Conservation (phyloP, 305 asterid genomes). For the Rubia balearica region DNA sequence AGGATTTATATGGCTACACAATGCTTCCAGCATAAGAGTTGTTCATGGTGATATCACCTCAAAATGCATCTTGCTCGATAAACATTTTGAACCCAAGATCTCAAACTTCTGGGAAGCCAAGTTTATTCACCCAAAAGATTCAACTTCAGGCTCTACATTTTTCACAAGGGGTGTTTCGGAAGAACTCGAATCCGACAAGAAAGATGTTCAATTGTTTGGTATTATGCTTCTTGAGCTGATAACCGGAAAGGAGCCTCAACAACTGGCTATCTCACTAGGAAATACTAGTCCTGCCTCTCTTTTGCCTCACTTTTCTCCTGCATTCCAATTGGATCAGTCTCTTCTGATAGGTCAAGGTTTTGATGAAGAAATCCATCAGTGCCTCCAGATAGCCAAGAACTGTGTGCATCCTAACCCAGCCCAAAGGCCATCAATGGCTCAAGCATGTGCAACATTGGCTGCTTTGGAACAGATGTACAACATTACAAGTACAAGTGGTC, state of each 20-base stretch:
- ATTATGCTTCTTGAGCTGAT: conserved; percentile 10
- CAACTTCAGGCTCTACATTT: neutral
- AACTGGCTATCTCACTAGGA: neutral
- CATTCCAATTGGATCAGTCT: neutral
- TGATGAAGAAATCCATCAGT: conserved; percentile 17
- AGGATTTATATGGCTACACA: conserved; percentile 9
- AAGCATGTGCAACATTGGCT: conserved; percentile 19
- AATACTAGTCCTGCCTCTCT: neutral
- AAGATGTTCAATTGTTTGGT: conserved; percentile 3
- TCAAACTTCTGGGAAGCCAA: conserved; percentile 27
- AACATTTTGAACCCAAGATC: conserved; percentile 22
- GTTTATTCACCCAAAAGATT: neutral
- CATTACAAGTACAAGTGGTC: neutral
- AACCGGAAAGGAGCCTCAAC: conserved; percentile 5
- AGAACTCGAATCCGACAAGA: neutral
- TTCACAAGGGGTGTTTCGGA: neutral
- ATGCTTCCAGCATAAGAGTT: neutral
- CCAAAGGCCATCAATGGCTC: conserved; percentile 26
- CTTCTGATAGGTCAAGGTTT: conserved; percentile 12
- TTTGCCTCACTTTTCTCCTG: neutral
- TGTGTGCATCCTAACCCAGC: conserved; percentile 20
- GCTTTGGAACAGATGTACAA: neutral
- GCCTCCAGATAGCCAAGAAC: conserved; percentile 18
- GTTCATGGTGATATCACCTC: conserved; percentile 25
- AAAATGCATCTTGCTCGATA: conserved; percentile 21